Base-by-base conservation (phyloP, 176 grass and related monocot species). In the Lolium rigidum region DNA sequence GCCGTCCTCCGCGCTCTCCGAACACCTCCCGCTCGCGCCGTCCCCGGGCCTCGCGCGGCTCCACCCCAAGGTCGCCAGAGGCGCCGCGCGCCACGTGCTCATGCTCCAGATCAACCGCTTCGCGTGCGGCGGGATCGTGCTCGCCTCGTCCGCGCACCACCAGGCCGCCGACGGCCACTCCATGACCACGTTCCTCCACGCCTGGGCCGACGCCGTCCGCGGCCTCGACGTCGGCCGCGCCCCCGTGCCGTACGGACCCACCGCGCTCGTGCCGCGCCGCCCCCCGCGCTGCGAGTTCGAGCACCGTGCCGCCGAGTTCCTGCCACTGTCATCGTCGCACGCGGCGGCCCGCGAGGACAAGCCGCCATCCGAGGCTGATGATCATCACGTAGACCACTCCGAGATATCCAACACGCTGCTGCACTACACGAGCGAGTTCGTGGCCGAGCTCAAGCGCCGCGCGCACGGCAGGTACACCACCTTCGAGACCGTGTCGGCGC, bases 61-160 rank as follows among this genome's bases (percentile, higher is more conserved):
- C 2, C 77, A 94, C 80, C 76, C 43, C 11, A 17, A 25, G 3
- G 20, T 61, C 22, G 1, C 5, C 46, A 74, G 46, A n/a, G 79
- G 9, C 13, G 41, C 14, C 35, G 21, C 43, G 2, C 60, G 0
- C 3, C 83, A 89, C 54, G 2, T 85, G 70, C 62, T 91, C 50
- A 28, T 74, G 24, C 61, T 94, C 17, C 92, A 94, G 87, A 72
- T 94, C 41, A 94, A 84, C 81, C 83, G 87, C 0, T 94, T 91
- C 46, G 38, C 64, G 4, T 92, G 89, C 65, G 92, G 92, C 12
- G 89, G 92, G 4, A 71, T 92, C 31, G 81, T 89, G 3, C 1
- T 94, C 85, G 87, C 80, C 16, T 41, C 82, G 7, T 82, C 89
- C 9, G 0, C 70, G 9, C 81, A 94, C 54, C 92, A 92, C 80